Conservation (phyloP, 139 green algal species). For the Chlamydomonas schloesseri region DNA sequence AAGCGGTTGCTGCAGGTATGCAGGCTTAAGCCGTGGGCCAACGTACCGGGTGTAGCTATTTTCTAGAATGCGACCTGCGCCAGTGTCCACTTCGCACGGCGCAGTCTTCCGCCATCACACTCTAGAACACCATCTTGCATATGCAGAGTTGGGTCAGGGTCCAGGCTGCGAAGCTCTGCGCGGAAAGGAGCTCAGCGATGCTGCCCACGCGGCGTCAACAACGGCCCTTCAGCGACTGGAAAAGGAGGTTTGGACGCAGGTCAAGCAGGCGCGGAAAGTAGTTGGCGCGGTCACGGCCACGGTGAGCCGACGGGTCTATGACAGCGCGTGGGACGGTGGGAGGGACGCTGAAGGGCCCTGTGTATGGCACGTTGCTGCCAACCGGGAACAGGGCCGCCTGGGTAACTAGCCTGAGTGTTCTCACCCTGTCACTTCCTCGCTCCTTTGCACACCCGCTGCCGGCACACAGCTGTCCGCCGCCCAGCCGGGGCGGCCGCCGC, state of each 20-base stretch:
- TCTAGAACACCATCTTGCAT: background rate
- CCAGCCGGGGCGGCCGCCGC: background rate
- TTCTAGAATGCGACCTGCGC: no score
- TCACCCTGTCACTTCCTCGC: no score
- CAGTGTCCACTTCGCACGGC: background rate
- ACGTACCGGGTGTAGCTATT: no score
- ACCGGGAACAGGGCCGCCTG: no score
- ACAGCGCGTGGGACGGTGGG: no score
- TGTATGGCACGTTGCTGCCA: no score
- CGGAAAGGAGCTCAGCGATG: background rate
- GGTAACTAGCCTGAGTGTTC: no score
- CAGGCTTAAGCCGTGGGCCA: no score
- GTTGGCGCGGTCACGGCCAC: background rate
- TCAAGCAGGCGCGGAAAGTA: background rate
- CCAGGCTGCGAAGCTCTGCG: background rate
- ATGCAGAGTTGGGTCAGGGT: background rate
- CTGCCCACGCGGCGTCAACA: background rate
- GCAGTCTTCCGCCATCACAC: background rate
- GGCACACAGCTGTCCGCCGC: slow-evolving; percentile 16
- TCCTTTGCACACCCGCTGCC: no score
- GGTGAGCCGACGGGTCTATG: no score
- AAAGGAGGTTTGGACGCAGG: background rate
- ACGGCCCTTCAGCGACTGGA: background rate
- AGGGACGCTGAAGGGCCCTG: no score
- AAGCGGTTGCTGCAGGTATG: background rate